Percentiles rank a stretch among this genome's conserved stretches.
phyloP scores from a whole-genome alignment of 345 rosid genomes.

The Ceriops decandra region DNA sequence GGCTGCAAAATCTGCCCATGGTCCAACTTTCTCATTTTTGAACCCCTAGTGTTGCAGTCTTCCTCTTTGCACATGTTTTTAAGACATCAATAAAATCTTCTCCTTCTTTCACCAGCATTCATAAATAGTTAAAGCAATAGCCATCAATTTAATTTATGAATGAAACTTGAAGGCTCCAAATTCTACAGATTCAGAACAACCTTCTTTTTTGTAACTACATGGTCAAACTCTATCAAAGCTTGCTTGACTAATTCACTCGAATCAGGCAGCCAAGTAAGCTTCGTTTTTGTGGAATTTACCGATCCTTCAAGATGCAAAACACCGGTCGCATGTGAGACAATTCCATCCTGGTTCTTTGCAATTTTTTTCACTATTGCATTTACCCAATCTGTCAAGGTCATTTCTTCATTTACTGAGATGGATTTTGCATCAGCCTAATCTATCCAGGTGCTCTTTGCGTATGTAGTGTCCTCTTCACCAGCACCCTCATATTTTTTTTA shows the following conservation, averaged over 20 bases:
- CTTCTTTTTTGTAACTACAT: conserved; percentile 21
- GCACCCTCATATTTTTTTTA: conserved; percentile 81
- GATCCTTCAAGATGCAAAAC: conserved; percentile 78
- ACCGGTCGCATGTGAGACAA: conserved; percentile 48
- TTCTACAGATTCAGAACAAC: conserved; percentile 1
- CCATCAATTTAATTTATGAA: neutral
- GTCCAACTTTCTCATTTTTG: conserved; percentile 73
- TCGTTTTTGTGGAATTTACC: conserved; percentile 77
- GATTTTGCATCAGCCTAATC: conserved; percentile 67
- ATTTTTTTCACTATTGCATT: conserved; percentile 73
- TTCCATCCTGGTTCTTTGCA: conserved; percentile 54
- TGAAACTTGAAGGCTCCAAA: neutral
- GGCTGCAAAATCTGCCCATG: conserved; percentile 65
- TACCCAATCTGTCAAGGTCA: conserved; percentile 94
- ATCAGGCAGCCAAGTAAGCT: conserved; percentile 78
- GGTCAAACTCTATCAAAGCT: conserved; percentile 14
- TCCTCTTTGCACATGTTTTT: conserved; percentile 64
- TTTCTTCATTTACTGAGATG: conserved; percentile 67
- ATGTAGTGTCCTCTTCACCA: conserved; percentile 81
- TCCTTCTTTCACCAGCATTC: conserved; percentile 76
- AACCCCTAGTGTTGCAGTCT: conserved; percentile 68
- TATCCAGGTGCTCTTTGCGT: conserved; percentile 66
- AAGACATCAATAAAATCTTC: conserved; percentile 63
- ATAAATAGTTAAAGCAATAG: conserved; percentile 4
- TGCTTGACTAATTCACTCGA: conserved; percentile 8